Percentiles rank a stretch among this genome's conserved stretches.
Conservation (phyloP, 306 rosid genomes). For the Morella rubra region DNA sequence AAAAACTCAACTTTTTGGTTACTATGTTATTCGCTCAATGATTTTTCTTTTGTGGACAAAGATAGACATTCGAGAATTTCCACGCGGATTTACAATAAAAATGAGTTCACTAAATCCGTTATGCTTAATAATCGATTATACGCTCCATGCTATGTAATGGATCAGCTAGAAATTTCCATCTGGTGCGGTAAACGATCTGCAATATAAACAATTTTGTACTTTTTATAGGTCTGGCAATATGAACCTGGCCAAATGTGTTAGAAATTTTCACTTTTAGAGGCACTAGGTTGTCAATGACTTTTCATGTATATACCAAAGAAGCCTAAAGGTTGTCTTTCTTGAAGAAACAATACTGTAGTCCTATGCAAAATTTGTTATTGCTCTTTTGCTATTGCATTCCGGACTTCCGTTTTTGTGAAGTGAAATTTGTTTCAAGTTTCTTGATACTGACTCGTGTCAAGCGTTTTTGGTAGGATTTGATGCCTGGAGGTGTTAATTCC, state of each 20-base stretch:
- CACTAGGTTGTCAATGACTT: not conserved
- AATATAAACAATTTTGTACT: not conserved
- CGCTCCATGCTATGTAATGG: not conserved
- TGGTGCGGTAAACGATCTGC: not conserved
- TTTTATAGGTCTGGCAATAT: not conserved
- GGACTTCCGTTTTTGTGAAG: not conserved
- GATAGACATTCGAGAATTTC: not conserved
- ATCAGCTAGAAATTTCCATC: not conserved
- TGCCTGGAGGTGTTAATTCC: slow-evolving; percentile 98
- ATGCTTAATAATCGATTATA: not conserved
- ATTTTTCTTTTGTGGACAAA: not conserved
- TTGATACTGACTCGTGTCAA: not conserved
- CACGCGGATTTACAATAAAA: not conserved
- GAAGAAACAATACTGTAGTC: not conserved
- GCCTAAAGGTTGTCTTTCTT: not conserved
- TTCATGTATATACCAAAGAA: not conserved
- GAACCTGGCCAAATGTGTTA: not conserved
- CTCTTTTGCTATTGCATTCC: not conserved
- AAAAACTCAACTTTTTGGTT: not conserved
- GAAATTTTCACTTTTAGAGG: not conserved
- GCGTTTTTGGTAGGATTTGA: slow-evolving; percentile 51
- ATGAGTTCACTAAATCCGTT: not conserved
- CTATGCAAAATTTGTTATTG: not conserved
- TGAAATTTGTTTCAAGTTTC: not conserved
- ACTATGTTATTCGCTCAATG: not conserved